phyloP scores from a whole-genome alignment of 1,284 basidiomycete genomes.

The Leccinum ponderosum region DNA sequence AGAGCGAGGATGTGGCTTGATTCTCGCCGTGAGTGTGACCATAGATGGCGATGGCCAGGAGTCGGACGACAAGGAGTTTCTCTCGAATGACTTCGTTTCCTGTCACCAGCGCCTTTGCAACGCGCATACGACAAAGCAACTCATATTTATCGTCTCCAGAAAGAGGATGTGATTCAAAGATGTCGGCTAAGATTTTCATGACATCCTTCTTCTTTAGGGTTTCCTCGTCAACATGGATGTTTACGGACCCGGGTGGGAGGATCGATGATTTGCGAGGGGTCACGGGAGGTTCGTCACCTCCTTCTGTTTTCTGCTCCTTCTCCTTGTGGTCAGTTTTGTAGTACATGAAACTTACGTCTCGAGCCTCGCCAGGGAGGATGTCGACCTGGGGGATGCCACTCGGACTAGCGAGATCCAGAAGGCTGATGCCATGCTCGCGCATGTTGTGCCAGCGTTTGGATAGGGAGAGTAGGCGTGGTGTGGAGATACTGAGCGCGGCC shows the following conservation, averaged over 20 bases:
- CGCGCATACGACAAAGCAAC: conserved; percentile 84
- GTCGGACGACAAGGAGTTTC: conserved; percentile 79
- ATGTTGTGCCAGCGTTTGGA: conserved; percentile 75
- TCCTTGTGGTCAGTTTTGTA: conserved; percentile 59
- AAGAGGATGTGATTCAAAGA: conserved; percentile 71
- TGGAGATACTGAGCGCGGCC: conserved; percentile 75
- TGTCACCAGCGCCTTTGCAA: conserved; percentile 67
- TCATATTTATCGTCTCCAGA: conserved; percentile 89
- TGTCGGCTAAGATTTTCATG: conserved; percentile 77
- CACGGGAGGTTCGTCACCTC: conserved; percentile 35
- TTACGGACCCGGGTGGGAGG: conserved; percentile 50
- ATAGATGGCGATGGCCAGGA: conserved; percentile 89
- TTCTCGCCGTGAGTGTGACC: conserved; percentile 82
- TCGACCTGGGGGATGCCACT: conserved; percentile 55
- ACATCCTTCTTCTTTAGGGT: conserved; percentile 57
- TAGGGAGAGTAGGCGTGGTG: conserved; percentile 69
- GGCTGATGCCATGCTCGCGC: conserved; percentile 70
- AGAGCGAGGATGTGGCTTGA: conserved; percentile 79
- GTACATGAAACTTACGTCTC: conserved; percentile 76
- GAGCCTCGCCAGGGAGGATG: conserved; percentile 62
- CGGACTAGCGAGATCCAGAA: conserved; percentile 64
- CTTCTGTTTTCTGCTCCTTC: conserved; percentile 46
- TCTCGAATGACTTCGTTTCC: conserved; percentile 66
- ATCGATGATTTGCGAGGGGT: conserved; percentile 39
- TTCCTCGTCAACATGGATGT: conserved; percentile 64